Percentiles rank a stretch among this genome's conserved stretches.
phyloP scores from a whole-genome alignment of 768 basidiomycete genomes.

The Sporobolomyces phaffii region DNA sequence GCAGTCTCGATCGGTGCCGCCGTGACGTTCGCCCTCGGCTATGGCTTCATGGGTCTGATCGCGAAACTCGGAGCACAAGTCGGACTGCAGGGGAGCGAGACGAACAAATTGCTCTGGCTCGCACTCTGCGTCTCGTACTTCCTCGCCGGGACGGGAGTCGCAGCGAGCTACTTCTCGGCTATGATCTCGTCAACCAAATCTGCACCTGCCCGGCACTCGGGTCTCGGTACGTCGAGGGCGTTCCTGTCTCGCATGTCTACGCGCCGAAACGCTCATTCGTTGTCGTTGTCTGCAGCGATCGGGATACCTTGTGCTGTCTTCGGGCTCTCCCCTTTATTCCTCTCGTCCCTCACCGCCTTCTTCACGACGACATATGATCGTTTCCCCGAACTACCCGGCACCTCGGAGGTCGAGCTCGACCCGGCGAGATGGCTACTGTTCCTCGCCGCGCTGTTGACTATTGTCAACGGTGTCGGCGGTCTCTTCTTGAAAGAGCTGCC shows the following conservation, averaged over 20 bases:
- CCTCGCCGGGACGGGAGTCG: slow-evolving; percentile 33
- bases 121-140: slow-evolving; percentile 12
- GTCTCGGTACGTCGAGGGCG: slow-evolving; percentile 14
- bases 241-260: neutral
- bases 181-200: slow-evolving; percentile 30
- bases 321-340: slow-evolving; percentile 40
- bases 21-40: slow-evolving; percentile 11
- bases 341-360: slow-evolving; percentile 34
- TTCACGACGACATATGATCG: slow-evolving; percentile 23
- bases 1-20: slow-evolving; percentile 10
- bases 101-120: neutral
- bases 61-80: neutral
- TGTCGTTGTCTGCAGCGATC: slow-evolving; percentile 12
- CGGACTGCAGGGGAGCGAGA: neutral
- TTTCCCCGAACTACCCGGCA: neutral
- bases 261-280: neutral
- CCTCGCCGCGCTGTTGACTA: slow-evolving; percentile 26
- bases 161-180: slow-evolving; percentile 33
- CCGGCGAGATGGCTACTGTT: slow-evolving; percentile 34
- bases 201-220: slow-evolving; percentile 35
- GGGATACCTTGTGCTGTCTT: slow-evolving; percentile 39
- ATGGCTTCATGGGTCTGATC: slow-evolving; percentile 5
- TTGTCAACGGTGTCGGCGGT: slow-evolving; percentile 34
- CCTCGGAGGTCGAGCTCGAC: slow-evolving; percentile 28
- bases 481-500: slow-evolving; percentile 22